A percentile compares a stretch with the other conserved stretches of the same genome.
Evolutionary conservation across 306 rosid species (phyloP).

Genomic region (Crataegus laevigata): DNA sequence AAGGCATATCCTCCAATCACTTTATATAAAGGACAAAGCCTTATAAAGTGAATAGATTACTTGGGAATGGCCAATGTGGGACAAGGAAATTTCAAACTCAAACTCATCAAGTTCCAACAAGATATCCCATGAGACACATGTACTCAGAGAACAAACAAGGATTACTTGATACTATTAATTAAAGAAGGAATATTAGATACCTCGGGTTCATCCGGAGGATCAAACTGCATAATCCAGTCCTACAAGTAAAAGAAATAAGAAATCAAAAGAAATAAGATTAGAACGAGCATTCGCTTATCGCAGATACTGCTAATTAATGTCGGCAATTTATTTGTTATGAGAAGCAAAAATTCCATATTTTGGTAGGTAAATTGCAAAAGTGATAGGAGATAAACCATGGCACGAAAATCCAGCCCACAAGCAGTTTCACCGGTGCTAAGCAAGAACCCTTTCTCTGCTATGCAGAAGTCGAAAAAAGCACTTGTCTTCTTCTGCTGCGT

Average conservation of each 20-base stretch:
- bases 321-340: too few relatives aligned
- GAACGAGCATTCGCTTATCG: not conserved
- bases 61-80: too few relatives aligned
- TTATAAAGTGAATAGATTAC: too few relatives aligned
- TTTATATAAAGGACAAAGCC: too few relatives aligned
- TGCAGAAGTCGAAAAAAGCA: slow-evolving; percentile 65
- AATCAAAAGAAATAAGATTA: not conserved
- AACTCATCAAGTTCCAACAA: too few relatives aligned
- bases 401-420: slow-evolving; percentile 86
- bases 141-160: slow-evolving; percentile 3
- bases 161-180: not conserved
- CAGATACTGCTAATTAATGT: not conserved
- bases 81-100: too few relatives aligned
- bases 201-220: slow-evolving; percentile 98
- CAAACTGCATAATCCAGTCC: slow-evolving; percentile 99
- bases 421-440: slow-evolving; percentile 98
- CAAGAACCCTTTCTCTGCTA: slow-evolving; percentile 83
- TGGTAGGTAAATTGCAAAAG: not conserved
- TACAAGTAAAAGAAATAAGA: slow-evolving; percentile 21
- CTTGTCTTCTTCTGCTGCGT: slow-evolving; percentile 76
- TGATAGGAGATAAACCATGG: slow-evolving; percentile 41
- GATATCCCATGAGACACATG: slow-evolving; percentile 6
- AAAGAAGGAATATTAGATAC: slow-evolving; percentile 26
- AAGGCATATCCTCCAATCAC: too few relatives aligned
- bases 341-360: not conserved